Percentiles rank a stretch among this genome's conserved stretches.
Evolutionary conservation across 352 stramenopile genomes (phyloP).

Genomic region (Thalassiosira sp.): DNA sequence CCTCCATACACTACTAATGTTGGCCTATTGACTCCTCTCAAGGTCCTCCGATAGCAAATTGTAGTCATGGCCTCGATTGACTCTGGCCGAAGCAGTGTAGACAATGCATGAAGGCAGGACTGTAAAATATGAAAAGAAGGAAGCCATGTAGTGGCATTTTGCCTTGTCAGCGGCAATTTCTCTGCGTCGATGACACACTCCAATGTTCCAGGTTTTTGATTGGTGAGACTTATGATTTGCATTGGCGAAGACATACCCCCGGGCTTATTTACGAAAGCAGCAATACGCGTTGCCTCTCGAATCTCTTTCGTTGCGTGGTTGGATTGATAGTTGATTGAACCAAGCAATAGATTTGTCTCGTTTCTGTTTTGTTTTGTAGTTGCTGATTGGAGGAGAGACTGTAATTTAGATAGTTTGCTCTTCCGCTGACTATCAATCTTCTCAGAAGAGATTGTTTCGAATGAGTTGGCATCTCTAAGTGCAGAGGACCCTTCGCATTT

Average conservation of each 20-base stretch:
- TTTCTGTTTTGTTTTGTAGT: constrained; percentile 24
- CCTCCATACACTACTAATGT: constrained; percentile 36
- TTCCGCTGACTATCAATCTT: not conserved
- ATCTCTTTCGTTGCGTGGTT: constrained; percentile 38
- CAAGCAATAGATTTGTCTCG: not conserved
- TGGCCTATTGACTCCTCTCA: constrained; percentile 3
- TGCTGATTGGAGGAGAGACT: constrained; percentile 12
- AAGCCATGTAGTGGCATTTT: constrained; percentile 10
- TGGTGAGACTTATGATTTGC: constrained; percentile 14
- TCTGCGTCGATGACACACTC: not conserved
- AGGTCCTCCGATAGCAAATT: constrained; percentile 32
- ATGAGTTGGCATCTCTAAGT: not conserved
- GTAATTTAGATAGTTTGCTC: constrained; percentile 3
- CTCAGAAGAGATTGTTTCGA: not conserved
- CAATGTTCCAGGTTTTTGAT: constrained; percentile 8
- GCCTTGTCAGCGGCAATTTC: constrained; percentile 8
- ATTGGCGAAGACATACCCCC: constrained; percentile 12
- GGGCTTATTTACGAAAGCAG: constrained; percentile 14
- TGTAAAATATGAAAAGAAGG: constrained; percentile 34
- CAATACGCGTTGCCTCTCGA: constrained; percentile 15
- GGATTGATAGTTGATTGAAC: constrained; percentile 13
- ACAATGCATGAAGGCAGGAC: constrained; percentile 20
- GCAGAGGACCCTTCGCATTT: not conserved
- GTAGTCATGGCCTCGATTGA: constrained; percentile 23
- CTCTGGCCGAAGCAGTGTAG: constrained; percentile 20